Conservation (phyloP, 345 rosid genomes). For the Viola odorata region DNA sequence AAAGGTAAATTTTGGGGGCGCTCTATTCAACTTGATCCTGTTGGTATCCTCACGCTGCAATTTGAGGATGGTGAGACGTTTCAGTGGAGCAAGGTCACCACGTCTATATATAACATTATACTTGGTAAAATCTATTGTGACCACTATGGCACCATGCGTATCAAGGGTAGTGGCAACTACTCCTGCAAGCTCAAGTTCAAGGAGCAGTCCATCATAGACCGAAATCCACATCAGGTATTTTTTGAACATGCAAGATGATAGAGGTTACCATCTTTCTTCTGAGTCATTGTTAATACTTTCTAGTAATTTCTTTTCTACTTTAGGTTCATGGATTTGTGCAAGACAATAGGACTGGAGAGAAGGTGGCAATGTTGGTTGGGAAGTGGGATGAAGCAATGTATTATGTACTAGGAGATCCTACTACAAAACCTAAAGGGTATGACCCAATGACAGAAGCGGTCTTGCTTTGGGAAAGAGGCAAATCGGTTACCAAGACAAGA, state of each 20-base stretch:
- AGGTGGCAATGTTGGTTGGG: constrained; percentile 89
- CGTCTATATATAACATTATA: constrained; percentile 96
- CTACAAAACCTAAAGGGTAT: constrained; percentile 83
- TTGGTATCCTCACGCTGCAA: constrained; percentile 74
- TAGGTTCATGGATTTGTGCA: constrained; percentile 99
- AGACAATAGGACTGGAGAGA: constrained; percentile 92
- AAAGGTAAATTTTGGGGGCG: constrained; percentile 99
- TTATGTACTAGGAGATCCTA: constrained; percentile 86
- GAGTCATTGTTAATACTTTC: background rate
- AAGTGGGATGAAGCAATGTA: constrained; percentile 99
- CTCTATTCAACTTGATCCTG: constrained; percentile 98
- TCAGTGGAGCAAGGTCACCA: constrained; percentile 98
- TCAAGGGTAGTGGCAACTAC: constrained; percentile 76
- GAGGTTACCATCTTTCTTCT: background rate
- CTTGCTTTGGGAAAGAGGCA: constrained; percentile 89
- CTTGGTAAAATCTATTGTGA: constrained; percentile 93
- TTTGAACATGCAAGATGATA: background rate
- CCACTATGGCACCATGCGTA: constrained; percentile 96
- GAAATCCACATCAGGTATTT: constrained; percentile 94
- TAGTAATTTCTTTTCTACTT: background rate
- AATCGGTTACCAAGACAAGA: constrained; percentile 72
- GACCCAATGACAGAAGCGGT: constrained; percentile 97
- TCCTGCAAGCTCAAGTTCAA: constrained; percentile 95
- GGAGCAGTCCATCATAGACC: constrained; percentile 96
- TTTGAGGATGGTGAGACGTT: constrained; percentile 88